Evolutionary conservation across 371 early-diverging fungal species (phyloP), one percentile per base, ranked within the genome.

Genomic region (Mucor racemosus): DNA sequence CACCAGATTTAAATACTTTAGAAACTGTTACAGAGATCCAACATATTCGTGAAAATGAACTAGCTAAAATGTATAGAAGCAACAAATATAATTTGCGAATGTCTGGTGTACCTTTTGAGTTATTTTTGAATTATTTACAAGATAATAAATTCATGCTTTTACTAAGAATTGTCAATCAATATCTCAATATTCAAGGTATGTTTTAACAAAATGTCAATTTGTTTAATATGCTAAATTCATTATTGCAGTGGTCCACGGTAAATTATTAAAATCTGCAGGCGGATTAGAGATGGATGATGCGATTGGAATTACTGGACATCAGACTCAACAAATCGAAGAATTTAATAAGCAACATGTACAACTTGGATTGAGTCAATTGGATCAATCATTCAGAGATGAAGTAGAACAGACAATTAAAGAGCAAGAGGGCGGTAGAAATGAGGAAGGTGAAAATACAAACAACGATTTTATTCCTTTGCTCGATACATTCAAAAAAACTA

Each of bases 91-190:
- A 85, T 41, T 70, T 99, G 26, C 83, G 88, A 11, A 92, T 99
- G 94, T 89, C 92, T 38, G 83, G 90, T 54, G 95, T 94, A 48
- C 92, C 97, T 0, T 94, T 94, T 70, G 94, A 95, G 77, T 88
- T 99, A 17, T 85, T 99, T 64, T 80, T 99, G 60, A 86, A 92
- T 64, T 99, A 94, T 76, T 78, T 99, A 60, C 95, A 98, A 79
- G 95, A 96, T 65, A 95, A 95, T 78, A 88, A 92, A 67, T 89
- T 93, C 65, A 90, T 92, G 72, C 82, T 95, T 50, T 75, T 99
- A 63, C 85, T 98, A 60, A 87, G 95, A 69, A 85, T 99, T 11
- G 88, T 98, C 41, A 98, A 98, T 76, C 95, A 95, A 75, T 89
- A 95, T 71, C 71, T 99, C 35, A 89, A 92, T 65, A 95, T 99